Evolutionary conservation across 176 grass and related monocot species (phyloP).

Genomic region (Areca catechu): DNA sequence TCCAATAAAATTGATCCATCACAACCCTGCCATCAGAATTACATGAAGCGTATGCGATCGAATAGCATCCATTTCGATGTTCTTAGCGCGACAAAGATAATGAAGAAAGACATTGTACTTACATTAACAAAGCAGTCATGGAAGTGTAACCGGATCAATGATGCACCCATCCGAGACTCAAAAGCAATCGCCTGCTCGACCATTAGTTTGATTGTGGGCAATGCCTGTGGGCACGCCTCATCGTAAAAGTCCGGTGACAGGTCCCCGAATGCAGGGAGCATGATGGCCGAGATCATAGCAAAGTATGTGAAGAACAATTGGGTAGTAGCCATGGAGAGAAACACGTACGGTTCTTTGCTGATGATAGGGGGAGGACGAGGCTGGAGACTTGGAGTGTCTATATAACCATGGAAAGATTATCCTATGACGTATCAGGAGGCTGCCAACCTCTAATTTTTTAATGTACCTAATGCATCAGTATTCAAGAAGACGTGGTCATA

Average conservation of each 20-base stretch:
- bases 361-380: background rate
- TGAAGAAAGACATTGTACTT: background rate
- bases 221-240: conserved; percentile 48
- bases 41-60: background rate
- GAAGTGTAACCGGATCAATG: conserved; percentile 70
- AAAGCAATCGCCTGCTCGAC: conserved; percentile 41
- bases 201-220: conserved; percentile 42
- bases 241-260: conserved; percentile 50
- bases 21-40: conserved; percentile 36
- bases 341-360: background rate
- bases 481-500: too few relatives aligned
- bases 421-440: background rate
- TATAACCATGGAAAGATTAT: background rate
- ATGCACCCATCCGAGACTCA: conserved; percentile 57
- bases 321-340: background rate
- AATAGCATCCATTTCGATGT: too few relatives aligned
- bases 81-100: too few relatives aligned
- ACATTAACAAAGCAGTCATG: conserved; percentile 85
- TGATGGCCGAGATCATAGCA: background rate
- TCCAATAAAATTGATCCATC: conserved; percentile 72
- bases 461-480: background rate
- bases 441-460: conserved; percentile 23
- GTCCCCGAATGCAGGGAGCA: conserved; percentile 1
- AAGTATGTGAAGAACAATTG: background rate
- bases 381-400: conserved; percentile 7